Base-by-base conservation (phyloP, 495 filamentous ascomycete species). In the Penicillium tannophilum region DNA sequence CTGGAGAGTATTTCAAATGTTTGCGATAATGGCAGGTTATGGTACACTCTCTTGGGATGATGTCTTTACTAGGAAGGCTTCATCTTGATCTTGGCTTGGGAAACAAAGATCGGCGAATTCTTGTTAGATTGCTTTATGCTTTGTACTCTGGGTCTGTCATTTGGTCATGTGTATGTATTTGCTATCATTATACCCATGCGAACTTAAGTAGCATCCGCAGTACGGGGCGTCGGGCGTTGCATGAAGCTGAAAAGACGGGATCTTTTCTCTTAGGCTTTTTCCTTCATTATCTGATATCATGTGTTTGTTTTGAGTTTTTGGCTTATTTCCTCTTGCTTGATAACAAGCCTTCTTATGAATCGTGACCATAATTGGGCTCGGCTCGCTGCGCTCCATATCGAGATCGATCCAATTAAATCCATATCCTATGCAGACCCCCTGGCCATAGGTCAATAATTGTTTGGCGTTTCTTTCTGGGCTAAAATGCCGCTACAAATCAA, bases 161-260 rank as follows among this genome's bases (percentile, higher is more conserved):
- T 55, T 54, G 43, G 46, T 39, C 44, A n/a, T 35, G n/a, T 41
- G 54, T 30, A 23, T 23, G 31, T 54, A 41, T 62, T 60, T 58
- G 61, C 60, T 56, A 59, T 60, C 54, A 45, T 58, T 65, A 66
- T 68, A 68, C 60, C 63, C 63, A 65, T 64, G 59, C 62, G 56
- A 54, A 59, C 39, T 41, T 16, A 41, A 17, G 12, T 54, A 42
- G 53, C 54, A 62, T 63, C 53, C 39, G 65, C 55, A 63, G 58
- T 47, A 56, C 60, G 55, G 52, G 65, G 60, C 55, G 60, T 60
- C 53, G 41, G 60, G 63, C 57, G 63, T 63, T 59, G 58, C 46
- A 46, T 63, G 35, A 55, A 52, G 24, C 23, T 14, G 39, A 16
- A 11, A 44, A 41, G n/a, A 41, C 28, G 50, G 31, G 30, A 53